phyloP scores from a whole-genome alignment of 108 stramenopile species.

The Skeletonema grethae region DNA sequence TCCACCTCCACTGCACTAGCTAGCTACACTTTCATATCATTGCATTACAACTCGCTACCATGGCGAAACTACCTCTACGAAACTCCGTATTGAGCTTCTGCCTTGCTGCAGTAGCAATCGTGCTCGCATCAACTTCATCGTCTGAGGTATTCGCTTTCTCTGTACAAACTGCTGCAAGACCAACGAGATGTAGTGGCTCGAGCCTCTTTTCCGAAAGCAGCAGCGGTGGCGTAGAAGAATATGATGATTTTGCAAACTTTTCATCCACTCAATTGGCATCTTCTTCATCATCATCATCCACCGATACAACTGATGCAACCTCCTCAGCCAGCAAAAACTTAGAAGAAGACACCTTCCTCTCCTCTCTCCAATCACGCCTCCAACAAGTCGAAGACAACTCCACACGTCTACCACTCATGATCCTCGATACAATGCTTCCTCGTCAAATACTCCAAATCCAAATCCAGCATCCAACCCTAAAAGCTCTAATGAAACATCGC shows the following conservation, averaged over 20 bases:
- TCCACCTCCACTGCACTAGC: too few relatives aligned
- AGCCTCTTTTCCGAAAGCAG: neutral
- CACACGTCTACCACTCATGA: constrained; percentile 59
- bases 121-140: neutral
- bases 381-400: constrained; percentile 43
- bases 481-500: constrained; percentile 55
- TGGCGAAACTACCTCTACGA: neutral
- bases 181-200: neutral
- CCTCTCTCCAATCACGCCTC: constrained; percentile 49
- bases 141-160: neutral
- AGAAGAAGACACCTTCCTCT: constrained; percentile 49
- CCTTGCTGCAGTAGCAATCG: neutral
- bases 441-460: constrained; percentile 66
- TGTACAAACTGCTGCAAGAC: neutral
- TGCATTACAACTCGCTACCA: neutral
- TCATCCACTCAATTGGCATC: neutral
- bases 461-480: constrained; percentile 60
- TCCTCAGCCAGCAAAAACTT: too few relatives aligned
- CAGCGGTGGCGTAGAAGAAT: neutral
- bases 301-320: neutral
- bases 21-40: too few relatives aligned
- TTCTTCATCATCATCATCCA: neutral
- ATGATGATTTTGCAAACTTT: constrained; percentile 2
- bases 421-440: constrained; percentile 75
- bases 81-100: neutral